phyloP scores from a whole-genome alignment of 805 yeast genomes.

The Yarrowia sp. region DNA sequence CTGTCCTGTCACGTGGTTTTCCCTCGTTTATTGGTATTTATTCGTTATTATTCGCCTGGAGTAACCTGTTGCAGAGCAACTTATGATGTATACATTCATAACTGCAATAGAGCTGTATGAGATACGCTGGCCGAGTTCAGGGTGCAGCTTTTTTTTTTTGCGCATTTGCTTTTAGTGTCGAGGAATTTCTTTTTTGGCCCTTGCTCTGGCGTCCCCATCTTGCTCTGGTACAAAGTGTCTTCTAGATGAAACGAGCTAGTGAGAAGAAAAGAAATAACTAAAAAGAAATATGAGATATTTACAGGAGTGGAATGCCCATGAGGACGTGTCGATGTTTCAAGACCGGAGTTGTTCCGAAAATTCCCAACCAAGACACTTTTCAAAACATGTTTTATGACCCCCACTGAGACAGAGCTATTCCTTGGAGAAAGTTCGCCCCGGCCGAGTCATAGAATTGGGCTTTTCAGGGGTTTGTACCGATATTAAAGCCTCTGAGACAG shows the following conservation, averaged over 20 bases:
- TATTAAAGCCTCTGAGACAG: not conserved
- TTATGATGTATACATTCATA: not conserved
- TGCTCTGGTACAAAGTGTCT: not conserved
- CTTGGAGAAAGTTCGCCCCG: not conserved
- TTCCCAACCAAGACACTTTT: too few species aligned
- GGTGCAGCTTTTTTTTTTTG: not conserved
- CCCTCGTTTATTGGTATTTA: not conserved
- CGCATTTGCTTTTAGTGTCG: not conserved
- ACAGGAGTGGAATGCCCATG: too few species aligned
- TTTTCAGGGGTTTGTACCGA: not conserved
- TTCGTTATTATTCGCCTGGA: not conserved
- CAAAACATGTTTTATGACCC: too few species aligned
- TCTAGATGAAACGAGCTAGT: slow-evolving; percentile 9
- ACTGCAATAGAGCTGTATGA: not conserved
- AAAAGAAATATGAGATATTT: not conserved
- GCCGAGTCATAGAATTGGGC: not conserved
- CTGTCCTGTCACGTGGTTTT: not conserved
- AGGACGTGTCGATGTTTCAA: too few species aligned
- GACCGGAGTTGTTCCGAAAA: too few species aligned
- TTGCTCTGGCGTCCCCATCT: not conserved
- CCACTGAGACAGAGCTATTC: not conserved
- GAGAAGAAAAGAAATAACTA: not conserved
- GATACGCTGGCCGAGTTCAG: not conserved
- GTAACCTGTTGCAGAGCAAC: not conserved
- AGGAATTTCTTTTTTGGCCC: slow-evolving; percentile 1